Base-by-base conservation (phyloP, 2,329 filamentous ascomycete genomes). In the Juglanconis juglandina region DNA sequence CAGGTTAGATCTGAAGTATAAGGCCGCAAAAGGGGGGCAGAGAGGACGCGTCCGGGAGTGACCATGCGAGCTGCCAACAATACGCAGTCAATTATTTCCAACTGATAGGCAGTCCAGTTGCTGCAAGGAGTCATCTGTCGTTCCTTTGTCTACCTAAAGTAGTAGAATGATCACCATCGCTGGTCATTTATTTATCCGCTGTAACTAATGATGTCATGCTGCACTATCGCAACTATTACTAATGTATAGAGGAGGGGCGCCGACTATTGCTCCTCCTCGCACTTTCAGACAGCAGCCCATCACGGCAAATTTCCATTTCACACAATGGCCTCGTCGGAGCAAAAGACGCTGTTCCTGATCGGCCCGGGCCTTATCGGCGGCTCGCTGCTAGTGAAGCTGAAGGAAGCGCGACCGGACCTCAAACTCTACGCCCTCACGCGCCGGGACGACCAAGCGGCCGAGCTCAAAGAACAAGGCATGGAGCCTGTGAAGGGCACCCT, bases 301-400 rank as follows among this genome's bases (percentile, higher is more conserved):
- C 2, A 24, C 24, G 24, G 24, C 24, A 24, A 24, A 24, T 24
- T 24, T 2, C 24, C 24, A 24, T 24, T 24, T 24, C 24, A 46
- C 39, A 56, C 37, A 6, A 60, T 60, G 58, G 17, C 58, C 10
- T 34, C 53, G 24, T 39, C 58, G 5, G 50, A 46, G 51, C 58
- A 61, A 5, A 63, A 63, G 9, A 63, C 58, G 1, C 58, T 63
- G 44, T 63, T 63, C 33, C 51, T 63, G 6, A 47, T 63, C 30
- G 61, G 61, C 1, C 61, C 61, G 1, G 61, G 61, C 14, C 55
- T 63, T 13, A 56, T 63, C 10, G 61, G 61, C 24, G 51, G 58
- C 42, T 58, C 61, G 24, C 48, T 63, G 17, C 61, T 63, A n/a
- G 24, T 61, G 17, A 63, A 56, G 37, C 55, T 63, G 10, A 63